Base-by-base conservation (phyloP, 371 early-diverging fungal genomes). In the Dinochytrium kinnereticum region DNA sequence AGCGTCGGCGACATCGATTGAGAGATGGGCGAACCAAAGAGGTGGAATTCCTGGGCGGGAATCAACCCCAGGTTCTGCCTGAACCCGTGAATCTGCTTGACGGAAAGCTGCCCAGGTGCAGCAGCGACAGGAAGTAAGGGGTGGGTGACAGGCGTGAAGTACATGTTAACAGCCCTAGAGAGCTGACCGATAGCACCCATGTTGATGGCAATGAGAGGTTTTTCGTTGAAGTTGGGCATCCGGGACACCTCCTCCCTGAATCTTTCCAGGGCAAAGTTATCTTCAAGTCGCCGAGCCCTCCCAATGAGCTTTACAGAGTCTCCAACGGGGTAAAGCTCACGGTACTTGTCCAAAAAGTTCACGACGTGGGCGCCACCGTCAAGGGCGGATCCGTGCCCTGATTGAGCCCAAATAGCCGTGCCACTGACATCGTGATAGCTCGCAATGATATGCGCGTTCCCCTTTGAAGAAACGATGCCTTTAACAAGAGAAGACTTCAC, bases 241-340 rank as follows among this genome's bases (percentile, higher is more conserved):
- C 78, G 57, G 76, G 76, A 68, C 40, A 71, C 36, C 1, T 51
- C n/a, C 21, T 76, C 37, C 33, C 86, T 76, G 80, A 95, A 96
- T 5, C 80, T 79, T 68, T 90, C 86, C 61, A 95, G 87, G 1
- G 85, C 85, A 72, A 93, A 87, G 82, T 97, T 97, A 82, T 96
- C 94, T 65, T 88, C 84, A 80, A 92, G 80, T 10, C 82, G 78
- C 26, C 82, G 80, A 24, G 97, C 96, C 19, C 82, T 81, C 19
- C 96, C 95, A 51, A 98, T 92, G 59, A 98, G 81, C 85, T 98
- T 98, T 82, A 94, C 87, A 61, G 96, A 90, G 77, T 98, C 96
- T 72, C 92, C 91, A 78, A 88, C 82, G 49, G 85, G 70, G 64
- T 59, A 76, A 53, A 76, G 80, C 79, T 68, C 80, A 72, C 79